Conservation (phyloP, 495 filamentous ascomycete species). For the Talaromyces wortmannii region DNA sequence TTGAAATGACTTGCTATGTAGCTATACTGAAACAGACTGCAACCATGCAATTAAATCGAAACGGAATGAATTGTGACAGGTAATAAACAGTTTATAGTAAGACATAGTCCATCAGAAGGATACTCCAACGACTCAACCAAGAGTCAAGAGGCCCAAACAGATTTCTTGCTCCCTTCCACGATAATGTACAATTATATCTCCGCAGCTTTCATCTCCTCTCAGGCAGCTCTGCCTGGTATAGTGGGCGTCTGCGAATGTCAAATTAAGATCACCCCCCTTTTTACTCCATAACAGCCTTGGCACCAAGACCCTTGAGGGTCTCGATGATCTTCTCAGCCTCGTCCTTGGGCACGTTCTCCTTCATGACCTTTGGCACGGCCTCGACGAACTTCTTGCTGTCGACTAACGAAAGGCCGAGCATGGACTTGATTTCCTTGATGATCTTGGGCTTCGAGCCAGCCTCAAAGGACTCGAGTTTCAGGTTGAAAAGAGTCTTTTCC, state of each 20-base stretch:
- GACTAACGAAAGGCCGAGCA: constrained; percentile 92
- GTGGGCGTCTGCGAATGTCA: no score
- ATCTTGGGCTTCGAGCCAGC: constrained; percentile 89
- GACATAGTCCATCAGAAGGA: constrained; percentile 3
- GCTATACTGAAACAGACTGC: neutral
- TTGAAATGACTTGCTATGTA: no score
- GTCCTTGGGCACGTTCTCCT: constrained; percentile 96
- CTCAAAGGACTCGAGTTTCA: constrained; percentile 88
- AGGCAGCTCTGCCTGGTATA: no score
- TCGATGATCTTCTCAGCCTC: constrained; percentile 98
- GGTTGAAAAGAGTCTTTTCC: constrained; percentile 96
- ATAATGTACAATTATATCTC: neutral
- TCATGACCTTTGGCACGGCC: constrained; percentile 94
- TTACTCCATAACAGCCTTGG: constrained; percentile 86
- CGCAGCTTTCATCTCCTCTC: neutral
- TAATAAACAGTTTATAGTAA: constrained; percentile 1
- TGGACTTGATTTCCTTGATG: constrained; percentile 97
- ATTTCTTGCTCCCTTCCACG: neutral
- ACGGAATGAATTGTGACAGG: neutral
- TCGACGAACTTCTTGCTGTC: constrained; percentile 99
- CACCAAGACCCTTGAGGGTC: constrained; percentile 86
- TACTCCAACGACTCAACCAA: neutral
- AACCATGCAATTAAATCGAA: neutral
- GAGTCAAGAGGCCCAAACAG: neutral
- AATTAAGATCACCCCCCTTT: constrained; percentile 10